phyloP scores from a whole-genome alignment of 768 basidiomycete genomes.

The Mycena haematopus region DNA sequence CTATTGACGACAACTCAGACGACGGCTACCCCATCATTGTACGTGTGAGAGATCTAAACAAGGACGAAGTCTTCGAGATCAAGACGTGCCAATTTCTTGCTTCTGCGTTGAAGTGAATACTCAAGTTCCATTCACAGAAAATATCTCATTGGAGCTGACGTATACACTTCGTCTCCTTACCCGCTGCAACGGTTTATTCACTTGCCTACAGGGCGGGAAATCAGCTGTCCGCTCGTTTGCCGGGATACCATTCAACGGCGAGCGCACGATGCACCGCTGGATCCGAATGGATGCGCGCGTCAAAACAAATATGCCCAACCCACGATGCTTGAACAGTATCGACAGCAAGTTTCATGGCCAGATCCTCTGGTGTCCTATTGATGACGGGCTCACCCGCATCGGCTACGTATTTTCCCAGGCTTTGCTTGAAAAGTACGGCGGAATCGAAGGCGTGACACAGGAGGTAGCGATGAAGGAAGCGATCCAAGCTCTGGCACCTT shows the following conservation, averaged over 20 bases:
- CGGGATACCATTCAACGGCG: conserved; percentile 25
- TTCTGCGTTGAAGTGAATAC: background rate
- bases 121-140: conserved; percentile 18
- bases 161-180: background rate
- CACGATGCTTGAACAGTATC: conserved; percentile 32
- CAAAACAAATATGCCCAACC: conserved; percentile 32
- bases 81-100: conserved; percentile 17
- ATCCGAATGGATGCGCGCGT: conserved; percentile 33
- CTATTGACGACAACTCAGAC: conserved; percentile 17
- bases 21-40: conserved; percentile 31
- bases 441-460: conserved; percentile 27
- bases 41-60: conserved; percentile 28
- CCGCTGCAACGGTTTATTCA: background rate
- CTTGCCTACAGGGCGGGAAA: conserved; percentile 24
- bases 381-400: conserved; percentile 31
- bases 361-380: conserved; percentile 33
- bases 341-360: conserved; percentile 31
- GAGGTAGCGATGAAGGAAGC: conserved; percentile 29
- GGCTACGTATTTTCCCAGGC: conserved; percentile 32
- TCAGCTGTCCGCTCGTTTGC: conserved; percentile 28
- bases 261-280: conserved; percentile 31
- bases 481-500: conserved; percentile 26
- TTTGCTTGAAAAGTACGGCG: conserved; percentile 31
- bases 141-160: conserved; percentile 31
- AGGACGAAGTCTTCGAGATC: conserved; percentile 26